phyloP scores from a whole-genome alignment of 1,139 yeast genomes.

The Geotrichum bryndzae region DNA sequence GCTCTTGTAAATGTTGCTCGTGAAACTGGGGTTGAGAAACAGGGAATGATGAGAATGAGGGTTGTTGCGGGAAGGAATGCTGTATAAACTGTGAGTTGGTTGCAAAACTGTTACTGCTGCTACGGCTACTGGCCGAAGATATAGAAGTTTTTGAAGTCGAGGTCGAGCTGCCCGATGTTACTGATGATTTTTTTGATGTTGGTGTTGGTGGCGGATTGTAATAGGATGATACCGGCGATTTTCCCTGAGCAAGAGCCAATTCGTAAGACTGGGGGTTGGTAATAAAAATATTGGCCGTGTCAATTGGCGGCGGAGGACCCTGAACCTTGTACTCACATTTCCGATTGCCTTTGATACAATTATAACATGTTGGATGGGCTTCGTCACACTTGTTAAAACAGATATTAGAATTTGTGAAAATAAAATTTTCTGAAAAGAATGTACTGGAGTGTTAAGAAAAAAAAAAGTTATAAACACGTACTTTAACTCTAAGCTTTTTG shows the following conservation, averaged over 20 bases:
- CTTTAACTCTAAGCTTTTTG: slow-evolving; percentile 15
- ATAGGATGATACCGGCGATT: slow-evolving; percentile 5
- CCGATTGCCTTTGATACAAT: slow-evolving; percentile 13
- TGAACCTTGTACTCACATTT: slow-evolving; percentile 14
- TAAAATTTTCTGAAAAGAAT: not conserved
- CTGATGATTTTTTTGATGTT: not conserved
- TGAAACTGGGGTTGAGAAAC: not conserved
- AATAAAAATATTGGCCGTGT: slow-evolving; percentile 12
- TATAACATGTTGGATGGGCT: slow-evolving; percentile 10
- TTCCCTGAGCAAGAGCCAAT: slow-evolving; percentile 11
- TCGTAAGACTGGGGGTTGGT: slow-evolving; percentile 14
- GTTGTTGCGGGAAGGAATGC: not conserved
- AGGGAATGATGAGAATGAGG: not conserved
- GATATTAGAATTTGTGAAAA: not conserved
- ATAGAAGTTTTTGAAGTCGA: not conserved
- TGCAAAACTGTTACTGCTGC: not conserved
- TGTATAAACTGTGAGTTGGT: slow-evolving; percentile 2
- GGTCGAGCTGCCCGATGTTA: not conserved
- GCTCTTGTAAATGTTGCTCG: not conserved
- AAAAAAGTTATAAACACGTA: not conserved
- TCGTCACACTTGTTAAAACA: slow-evolving; percentile 13
- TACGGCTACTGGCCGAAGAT: not conserved
- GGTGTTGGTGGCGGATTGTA: slow-evolving; percentile 2
- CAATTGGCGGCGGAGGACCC: slow-evolving; percentile 10
- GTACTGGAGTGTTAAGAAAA: not conserved